phyloP scores from a whole-genome alignment of 495 filamentous ascomycete genomes.

The Penicillium simplicissimum region DNA sequence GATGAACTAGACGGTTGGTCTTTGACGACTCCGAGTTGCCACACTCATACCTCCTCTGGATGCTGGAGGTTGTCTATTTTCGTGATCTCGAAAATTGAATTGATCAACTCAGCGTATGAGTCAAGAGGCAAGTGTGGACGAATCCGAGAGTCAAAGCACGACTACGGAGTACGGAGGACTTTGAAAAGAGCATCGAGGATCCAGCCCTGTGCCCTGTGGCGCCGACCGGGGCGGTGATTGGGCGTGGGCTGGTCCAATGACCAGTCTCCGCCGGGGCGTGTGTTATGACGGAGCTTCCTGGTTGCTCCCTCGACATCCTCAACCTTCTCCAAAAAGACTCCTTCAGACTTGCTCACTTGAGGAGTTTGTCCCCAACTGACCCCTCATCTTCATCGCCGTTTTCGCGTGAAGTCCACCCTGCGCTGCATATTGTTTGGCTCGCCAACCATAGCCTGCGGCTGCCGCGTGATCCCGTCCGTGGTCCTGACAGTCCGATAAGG shows the following conservation, averaged over 20 bases:
- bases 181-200: too few relatives aligned
- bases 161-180: too few relatives aligned
- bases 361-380: not conserved
- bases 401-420: conserved; percentile 5
- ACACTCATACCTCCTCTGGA: too few relatives aligned
- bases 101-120: too few relatives aligned
- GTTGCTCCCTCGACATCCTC: not conserved
- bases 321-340: not conserved
- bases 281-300: conserved; percentile 1
- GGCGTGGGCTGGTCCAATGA: not conserved
- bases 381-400: conserved; percentile 2
- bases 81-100: too few relatives aligned
- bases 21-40: too few relatives aligned
- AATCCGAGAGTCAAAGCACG: too few relatives aligned
- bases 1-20: too few relatives aligned
- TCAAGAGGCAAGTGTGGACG: too few relatives aligned
- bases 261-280: not conserved
- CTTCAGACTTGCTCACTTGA: too few relatives aligned
- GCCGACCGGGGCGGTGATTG: not conserved
- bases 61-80: too few relatives aligned
- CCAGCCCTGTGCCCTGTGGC: not conserved
- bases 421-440: conserved; percentile 16
- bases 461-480: conserved; percentile 17
- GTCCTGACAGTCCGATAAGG: conserved; percentile 20
- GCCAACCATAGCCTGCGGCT: conserved; percentile 15